Conservation (phyloP, 441 rosid genomes). For the Cnidoscolus chayamansa region DNA sequence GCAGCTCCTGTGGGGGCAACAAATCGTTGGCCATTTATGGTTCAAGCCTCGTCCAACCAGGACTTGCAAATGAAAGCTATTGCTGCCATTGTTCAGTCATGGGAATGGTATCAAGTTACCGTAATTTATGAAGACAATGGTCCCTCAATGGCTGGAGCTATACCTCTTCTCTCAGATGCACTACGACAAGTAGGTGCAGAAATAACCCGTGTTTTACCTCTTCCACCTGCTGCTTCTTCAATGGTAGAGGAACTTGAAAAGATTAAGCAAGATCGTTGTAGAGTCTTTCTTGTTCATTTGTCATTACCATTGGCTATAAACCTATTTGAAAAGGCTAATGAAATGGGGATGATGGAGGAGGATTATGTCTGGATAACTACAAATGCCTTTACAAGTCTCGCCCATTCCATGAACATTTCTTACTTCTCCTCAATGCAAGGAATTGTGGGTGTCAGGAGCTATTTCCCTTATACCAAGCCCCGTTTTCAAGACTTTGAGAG, state of each 20-base stretch:
- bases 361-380: slow-evolving; percentile 32
- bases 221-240: slow-evolving; percentile 18
- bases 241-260: slow-evolving; percentile 17
- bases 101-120: slow-evolving; percentile 27
- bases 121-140: slow-evolving; percentile 21
- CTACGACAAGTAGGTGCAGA: slow-evolving; percentile 19
- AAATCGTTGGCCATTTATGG: slow-evolving; percentile 23
- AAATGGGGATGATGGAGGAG: slow-evolving; percentile 27
- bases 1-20: slow-evolving; percentile 26
- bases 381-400: slow-evolving; percentile 21
- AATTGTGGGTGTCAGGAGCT: slow-evolving; percentile 26
- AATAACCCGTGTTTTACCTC: slow-evolving; percentile 14
- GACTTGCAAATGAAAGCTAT: slow-evolving; percentile 28
- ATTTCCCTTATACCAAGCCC: not conserved
- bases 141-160: slow-evolving; percentile 17
- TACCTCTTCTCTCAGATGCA: slow-evolving; percentile 17
- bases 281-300: slow-evolving; percentile 33
- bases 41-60: slow-evolving; percentile 27
- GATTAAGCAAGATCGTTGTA: slow-evolving; percentile 18
- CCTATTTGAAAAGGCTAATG: slow-evolving; percentile 21
- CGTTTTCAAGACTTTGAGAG: not conserved
- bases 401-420: slow-evolving; percentile 16
- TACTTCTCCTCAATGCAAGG: slow-evolving; percentile 27
- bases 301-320: slow-evolving; percentile 15
- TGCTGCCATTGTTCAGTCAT: slow-evolving; percentile 24